Percentiles rank a stretch among this genome's conserved stretches.
These are phyloP conservation scores for Colletotrichum gloeosporioides DNA, from an alignment of 2,329 filamentous ascomycete species.

Conservation along the genomic window DNA sequence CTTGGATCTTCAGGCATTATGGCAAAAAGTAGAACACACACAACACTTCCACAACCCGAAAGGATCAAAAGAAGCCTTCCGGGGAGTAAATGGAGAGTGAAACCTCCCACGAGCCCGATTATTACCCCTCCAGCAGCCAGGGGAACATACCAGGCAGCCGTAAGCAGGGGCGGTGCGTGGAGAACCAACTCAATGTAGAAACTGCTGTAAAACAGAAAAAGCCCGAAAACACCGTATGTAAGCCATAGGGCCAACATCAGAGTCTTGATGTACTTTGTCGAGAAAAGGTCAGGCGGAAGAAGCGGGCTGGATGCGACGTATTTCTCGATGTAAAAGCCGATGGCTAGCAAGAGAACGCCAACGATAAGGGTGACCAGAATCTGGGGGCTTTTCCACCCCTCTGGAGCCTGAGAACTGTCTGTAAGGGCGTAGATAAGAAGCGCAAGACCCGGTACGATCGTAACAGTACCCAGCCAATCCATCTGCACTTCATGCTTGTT, in stretches of 20 bases:
- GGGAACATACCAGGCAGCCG: conserved; percentile 73
- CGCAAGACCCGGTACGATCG: conserved; percentile 63
- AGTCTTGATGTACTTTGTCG: conserved; percentile 64
- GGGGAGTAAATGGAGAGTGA: conserved; percentile 70
- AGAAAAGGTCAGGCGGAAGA: conserved; percentile 67
- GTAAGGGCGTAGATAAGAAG: conserved; percentile 73
- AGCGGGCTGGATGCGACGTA: conserved; percentile 65
- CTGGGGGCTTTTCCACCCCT: conserved; percentile 69
- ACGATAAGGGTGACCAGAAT: conserved; percentile 65
- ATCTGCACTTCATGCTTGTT: conserved; percentile 42
- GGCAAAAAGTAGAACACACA: conserved; percentile 67
- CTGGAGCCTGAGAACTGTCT: conserved; percentile 65
- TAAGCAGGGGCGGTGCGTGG: conserved; percentile 60
- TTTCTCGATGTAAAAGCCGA: conserved; percentile 67
- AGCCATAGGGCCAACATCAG: conserved; percentile 62
- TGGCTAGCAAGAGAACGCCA: conserved; percentile 56
- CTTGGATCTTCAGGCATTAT: conserved; percentile 63
- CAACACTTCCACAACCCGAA: conserved; percentile 63
- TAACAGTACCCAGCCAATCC: conserved; percentile 64
- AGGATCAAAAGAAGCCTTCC: conserved; percentile 68
- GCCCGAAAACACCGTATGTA: conserved; percentile 63
- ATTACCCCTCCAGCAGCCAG: conserved; percentile 72
- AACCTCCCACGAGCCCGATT: conserved; percentile 66
- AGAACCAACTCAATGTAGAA: conserved; percentile 70
- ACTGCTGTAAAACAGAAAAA: conserved; percentile 69